Conservation (phyloP, 768 basidiomycete genomes). For the Tulasnella calospora region DNA sequence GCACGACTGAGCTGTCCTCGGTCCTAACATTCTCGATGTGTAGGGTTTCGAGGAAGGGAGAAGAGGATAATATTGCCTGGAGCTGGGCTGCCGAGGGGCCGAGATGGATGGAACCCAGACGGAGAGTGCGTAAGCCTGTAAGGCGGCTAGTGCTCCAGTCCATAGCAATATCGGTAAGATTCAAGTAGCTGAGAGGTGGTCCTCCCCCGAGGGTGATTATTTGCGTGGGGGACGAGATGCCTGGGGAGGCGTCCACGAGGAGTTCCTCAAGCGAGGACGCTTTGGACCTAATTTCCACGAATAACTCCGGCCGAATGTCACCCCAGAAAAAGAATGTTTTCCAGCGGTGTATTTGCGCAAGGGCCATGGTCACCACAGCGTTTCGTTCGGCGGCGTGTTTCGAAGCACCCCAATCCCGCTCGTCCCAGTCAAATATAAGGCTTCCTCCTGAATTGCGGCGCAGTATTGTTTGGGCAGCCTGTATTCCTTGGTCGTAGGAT, state of each 20-base stretch:
- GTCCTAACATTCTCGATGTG: neutral
- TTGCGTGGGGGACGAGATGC: neutral
- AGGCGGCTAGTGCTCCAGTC: neutral
- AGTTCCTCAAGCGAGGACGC: neutral
- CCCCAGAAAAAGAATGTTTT: neutral
- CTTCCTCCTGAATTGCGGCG: neutral
- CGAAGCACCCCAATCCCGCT: neutral
- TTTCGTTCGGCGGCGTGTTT: neutral
- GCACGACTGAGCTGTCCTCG: neutral
- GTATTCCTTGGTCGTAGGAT: neutral
- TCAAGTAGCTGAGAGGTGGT: neutral
- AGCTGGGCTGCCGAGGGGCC: neutral
- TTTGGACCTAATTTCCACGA: neutral
- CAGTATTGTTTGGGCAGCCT: neutral
- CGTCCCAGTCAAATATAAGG: neutral
- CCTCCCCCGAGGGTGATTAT: neutral
- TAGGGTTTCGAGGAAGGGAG: neutral
- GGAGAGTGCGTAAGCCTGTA: neutral
- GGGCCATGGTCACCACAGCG: neutral
- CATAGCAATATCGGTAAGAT: neutral
- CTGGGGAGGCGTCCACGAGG: neutral
- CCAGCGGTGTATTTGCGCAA: neutral
- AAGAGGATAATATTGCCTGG: neutral
- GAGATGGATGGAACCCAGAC: neutral
- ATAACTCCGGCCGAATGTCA: neutral